Conservation (phyloP, 495 filamentous ascomycete genomes). For the Oidiodendron maius region DNA sequence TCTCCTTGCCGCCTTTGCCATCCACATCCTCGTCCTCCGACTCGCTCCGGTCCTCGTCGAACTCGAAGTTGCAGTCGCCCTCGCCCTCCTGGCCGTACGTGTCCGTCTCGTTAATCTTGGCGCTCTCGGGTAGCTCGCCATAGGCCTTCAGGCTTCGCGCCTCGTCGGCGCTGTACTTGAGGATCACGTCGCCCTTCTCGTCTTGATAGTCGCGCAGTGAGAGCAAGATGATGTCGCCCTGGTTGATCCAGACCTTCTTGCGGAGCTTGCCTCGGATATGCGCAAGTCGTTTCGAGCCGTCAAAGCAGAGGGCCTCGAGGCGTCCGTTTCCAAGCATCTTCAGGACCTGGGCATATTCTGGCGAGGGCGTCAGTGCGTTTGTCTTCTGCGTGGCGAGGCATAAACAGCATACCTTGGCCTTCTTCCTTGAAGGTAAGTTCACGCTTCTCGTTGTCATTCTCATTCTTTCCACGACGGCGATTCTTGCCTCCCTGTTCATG, state of each 20-base stretch:
- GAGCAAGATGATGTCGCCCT: constrained; percentile 96
- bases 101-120: constrained; percentile 99
- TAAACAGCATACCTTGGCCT: constrained; percentile 61
- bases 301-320: constrained; percentile 94
- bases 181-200: constrained; percentile 97
- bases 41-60: constrained; percentile 82
- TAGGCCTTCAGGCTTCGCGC: constrained; percentile 91
- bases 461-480: constrained; percentile 97
- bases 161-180: constrained; percentile 98
- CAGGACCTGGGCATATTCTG: constrained; percentile 95
- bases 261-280: constrained; percentile 93
- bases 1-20: constrained; percentile 53
- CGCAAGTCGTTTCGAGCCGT: constrained; percentile 79
- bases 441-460: constrained; percentile 99
- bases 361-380: constrained; percentile 16
- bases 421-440: constrained; percentile 99
- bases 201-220: constrained; percentile 98
- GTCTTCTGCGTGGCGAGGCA: not conserved
- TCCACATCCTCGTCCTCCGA: constrained; percentile 53
- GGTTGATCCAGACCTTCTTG: constrained; percentile 99
- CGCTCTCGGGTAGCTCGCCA: constrained; percentile 92
- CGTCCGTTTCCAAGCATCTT: constrained; percentile 99
- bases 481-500: constrained; percentile 87
- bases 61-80: constrained; percentile 78
- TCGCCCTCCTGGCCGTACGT: constrained; percentile 71